phyloP scores from a whole-genome alignment of 78 protist species.

The Dictyostelium firmibasis region DNA sequence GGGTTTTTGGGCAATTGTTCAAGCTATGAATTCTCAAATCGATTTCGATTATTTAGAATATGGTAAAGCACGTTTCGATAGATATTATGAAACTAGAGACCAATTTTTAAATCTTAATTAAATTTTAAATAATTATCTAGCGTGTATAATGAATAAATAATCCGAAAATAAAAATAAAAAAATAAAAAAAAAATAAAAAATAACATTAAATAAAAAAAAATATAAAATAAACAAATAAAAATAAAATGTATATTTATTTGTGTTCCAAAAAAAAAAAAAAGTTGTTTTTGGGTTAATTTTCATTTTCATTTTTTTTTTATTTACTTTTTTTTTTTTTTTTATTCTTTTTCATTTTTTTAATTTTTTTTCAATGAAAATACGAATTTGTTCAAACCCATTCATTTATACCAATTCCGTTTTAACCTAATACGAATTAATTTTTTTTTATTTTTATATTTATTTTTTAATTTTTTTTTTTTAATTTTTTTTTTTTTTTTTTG shows the following conservation, averaged over 20 bases:
- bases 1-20: conserved; percentile 86
- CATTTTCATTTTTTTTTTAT: not conserved
- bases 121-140: not conserved
- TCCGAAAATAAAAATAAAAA: not conserved
- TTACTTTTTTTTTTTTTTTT: too few relatives aligned
- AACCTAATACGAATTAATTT: too few relatives aligned
- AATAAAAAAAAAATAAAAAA: not conserved
- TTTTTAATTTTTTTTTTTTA: not conserved
- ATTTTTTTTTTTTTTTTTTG: not conserved
- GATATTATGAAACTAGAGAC: conserved; percentile 66
- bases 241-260: not conserved
- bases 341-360: too few relatives aligned
- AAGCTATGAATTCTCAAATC: conserved; percentile 79
- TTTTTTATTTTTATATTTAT: too few relatives aligned
- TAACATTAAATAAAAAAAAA: too few relatives aligned
- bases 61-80: conserved; percentile 78
- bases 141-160: not conserved
- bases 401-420: not conserved
- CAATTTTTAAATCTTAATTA: conserved; percentile 19
- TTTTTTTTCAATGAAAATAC: not conserved
- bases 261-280: too few relatives aligned
- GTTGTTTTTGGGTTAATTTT: not conserved
- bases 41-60: conserved; percentile 83
- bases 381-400: not conserved
- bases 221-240: not conserved